phyloP scores from a whole-genome alignment of 768 basidiomycete species.

The Tulasnella sp. region DNA sequence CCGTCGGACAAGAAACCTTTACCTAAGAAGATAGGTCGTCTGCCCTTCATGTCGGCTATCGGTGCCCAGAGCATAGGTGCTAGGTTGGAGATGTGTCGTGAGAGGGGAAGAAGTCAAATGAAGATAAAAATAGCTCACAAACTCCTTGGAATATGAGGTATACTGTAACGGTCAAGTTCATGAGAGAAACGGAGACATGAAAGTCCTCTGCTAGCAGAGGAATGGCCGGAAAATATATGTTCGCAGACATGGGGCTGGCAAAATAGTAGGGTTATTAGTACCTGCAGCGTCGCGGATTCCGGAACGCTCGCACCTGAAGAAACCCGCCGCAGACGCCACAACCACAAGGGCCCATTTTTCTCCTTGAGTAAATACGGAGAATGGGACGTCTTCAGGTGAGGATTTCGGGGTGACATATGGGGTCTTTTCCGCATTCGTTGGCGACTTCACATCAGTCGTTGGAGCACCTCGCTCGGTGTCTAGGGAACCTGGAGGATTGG shows the following conservation, averaged over 20 bases:
- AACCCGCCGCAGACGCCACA: constrained; percentile 9
- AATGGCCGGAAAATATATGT: constrained; percentile 27
- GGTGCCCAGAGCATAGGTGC: constrained; percentile 26
- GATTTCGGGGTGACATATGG: not conserved
- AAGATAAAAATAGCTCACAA: not conserved
- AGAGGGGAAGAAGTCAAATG: not conserved
- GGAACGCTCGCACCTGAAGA: constrained; percentile 1
- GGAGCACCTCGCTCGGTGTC: no score
- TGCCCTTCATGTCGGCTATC: constrained; percentile 16
- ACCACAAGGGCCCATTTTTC: constrained; percentile 17
- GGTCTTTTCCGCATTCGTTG: no score
- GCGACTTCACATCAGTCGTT: no score
- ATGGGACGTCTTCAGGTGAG: not conserved
- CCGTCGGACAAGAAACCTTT: not conserved
- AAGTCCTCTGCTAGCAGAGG: constrained; percentile 24
- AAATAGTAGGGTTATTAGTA: not conserved
- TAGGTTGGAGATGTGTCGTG: not conserved
- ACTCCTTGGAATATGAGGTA: constrained; percentile 21
- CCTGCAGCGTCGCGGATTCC: no score
- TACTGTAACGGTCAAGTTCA: constrained; percentile 26
- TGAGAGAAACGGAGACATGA: constrained; percentile 20
- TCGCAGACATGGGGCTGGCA: constrained; percentile 22
- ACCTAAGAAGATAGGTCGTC: constrained; percentile 18
- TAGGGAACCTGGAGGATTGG: no score
- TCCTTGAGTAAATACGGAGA: constrained; percentile 9